These are phyloP conservation scores for Trypethelium eluteriae DNA, from an alignment of 495 filamentous ascomycete genomes.

Conservation along the genomic window DNA sequence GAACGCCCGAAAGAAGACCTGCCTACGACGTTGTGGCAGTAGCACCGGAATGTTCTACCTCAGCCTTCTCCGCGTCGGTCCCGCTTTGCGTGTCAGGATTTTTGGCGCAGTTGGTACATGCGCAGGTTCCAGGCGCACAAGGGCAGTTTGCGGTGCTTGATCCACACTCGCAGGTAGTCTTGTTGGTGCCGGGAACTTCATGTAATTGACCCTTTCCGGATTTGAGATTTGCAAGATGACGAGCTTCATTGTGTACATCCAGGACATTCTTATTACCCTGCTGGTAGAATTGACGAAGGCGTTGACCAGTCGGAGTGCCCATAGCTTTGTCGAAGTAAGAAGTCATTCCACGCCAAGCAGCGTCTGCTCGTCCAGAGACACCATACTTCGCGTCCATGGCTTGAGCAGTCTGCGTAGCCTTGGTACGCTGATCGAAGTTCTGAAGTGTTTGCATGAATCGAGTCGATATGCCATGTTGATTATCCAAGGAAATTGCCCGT, in stretches of 20 bases:
- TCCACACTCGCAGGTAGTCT: slow-evolving; percentile 42
- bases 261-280: slow-evolving; percentile 74
- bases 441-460: slow-evolving; percentile 66
- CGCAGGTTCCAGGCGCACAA: slow-evolving; percentile 37
- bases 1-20: neutral
- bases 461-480: slow-evolving; percentile 76
- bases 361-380: slow-evolving; percentile 57
- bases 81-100: slow-evolving; percentile 30
- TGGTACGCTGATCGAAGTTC: slow-evolving; percentile 72
- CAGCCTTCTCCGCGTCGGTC: slow-evolving; percentile 25
- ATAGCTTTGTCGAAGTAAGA: slow-evolving; percentile 90
- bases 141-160: slow-evolving; percentile 33
- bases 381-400: slow-evolving; percentile 68
- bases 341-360: slow-evolving; percentile 57
- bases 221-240: slow-evolving; percentile 80
- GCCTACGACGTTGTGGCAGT: neutral
- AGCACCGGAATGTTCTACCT: neutral
- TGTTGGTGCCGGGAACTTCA: slow-evolving; percentile 33
- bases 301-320: slow-evolving; percentile 75
- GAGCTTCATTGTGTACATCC: slow-evolving; percentile 86
- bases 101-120: slow-evolving; percentile 36
- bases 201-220: slow-evolving; percentile 49
- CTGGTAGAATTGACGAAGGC: slow-evolving; percentile 77
- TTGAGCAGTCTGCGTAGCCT: slow-evolving; percentile 69
- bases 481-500: slow-evolving; percentile 76